Percentiles rank a stretch among this genome's conserved stretches.
phyloP scores from a whole-genome alignment of 2,329 filamentous ascomycete species.

The Alternaria sp. region DNA sequence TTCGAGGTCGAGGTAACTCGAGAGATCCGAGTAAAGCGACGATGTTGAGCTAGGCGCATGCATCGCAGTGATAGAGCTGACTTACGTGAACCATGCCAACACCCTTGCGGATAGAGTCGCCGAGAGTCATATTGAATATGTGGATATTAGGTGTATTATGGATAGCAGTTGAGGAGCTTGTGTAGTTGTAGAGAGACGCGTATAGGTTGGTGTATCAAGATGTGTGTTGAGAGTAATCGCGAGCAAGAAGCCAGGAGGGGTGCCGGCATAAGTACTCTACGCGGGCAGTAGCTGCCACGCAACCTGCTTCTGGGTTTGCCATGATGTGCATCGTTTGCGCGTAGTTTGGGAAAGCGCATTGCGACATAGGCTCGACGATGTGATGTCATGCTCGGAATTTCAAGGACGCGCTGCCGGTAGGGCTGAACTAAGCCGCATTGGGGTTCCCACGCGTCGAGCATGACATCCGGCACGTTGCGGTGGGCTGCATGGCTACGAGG shows the following conservation, averaged over 20 bases:
- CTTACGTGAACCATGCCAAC: conserved; percentile 46
- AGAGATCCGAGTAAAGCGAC: not conserved
- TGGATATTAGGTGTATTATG: not conserved
- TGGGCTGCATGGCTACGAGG: not conserved
- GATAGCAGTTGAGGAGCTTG: not conserved
- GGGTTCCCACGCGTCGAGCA: not conserved
- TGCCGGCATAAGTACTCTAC: conserved; percentile 4
- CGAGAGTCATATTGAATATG: conserved; percentile 33
- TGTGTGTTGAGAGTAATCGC: not conserved
- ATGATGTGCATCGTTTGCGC: conserved; percentile 17
- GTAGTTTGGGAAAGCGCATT: conserved; percentile 18
- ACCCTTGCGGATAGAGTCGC: conserved; percentile 43
- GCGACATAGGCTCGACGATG: conserved; percentile 11
- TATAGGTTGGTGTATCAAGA: conserved; percentile 1
- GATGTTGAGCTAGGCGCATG: not conserved
- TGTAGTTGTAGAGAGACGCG: conserved; percentile 3
- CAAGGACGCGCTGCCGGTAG: not conserved
- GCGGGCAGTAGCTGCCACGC: conserved; percentile 1
- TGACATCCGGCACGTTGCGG: not conserved
- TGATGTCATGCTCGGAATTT: conserved; percentile 20
- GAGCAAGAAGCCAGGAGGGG: not conserved
- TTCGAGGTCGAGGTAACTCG: not conserved
- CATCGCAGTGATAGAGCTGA: not conserved
- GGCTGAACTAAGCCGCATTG: conserved; percentile 8
- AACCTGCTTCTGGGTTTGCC: conserved; percentile 12